phyloP scores from a whole-genome alignment of 208 protist species.

The Angomonas desouzai region DNA sequence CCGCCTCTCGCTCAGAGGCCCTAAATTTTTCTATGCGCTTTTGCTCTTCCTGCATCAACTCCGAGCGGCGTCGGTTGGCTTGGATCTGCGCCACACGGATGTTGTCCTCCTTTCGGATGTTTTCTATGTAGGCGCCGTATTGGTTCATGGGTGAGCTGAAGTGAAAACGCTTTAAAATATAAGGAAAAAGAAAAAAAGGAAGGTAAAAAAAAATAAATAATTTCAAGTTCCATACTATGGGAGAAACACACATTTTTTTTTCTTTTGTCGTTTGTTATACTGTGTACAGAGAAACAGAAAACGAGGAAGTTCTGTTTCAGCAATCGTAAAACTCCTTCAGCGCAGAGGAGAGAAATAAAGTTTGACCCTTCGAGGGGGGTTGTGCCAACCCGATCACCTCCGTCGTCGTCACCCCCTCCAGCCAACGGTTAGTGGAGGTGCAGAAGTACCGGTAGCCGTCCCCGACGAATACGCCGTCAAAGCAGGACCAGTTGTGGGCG shows the following conservation, averaged over 20 bases:
- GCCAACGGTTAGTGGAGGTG: conserved; percentile 69
- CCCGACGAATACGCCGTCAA: conserved; percentile 78
- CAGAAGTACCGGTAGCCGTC: conserved; percentile 82
- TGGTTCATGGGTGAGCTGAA: conserved; percentile 1
- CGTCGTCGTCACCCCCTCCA: conserved; percentile 73
- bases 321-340: conserved; percentile 44
- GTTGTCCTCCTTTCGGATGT: conserved; percentile 60
- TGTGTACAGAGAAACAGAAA: too few relatives aligned
- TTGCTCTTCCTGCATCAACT: conserved; percentile 21
- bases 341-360: conserved; percentile 8
- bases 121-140: conserved; percentile 21
- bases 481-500: conserved; percentile 47
- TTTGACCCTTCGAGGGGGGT: conserved; percentile 16
- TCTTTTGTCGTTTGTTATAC: too few relatives aligned
- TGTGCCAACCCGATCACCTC: conserved; percentile 83
- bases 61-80: conserved; percentile 16
- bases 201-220: not conserved
- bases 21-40: conserved; percentile 28
- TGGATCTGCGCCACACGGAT: conserved; percentile 48
- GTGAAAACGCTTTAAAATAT: not conserved
- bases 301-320: too few relatives aligned
- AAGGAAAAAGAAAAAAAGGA: not conserved
- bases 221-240: not conserved
- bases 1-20: conserved; percentile 20
- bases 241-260: not conserved